phyloP scores from a whole-genome alignment of 345 rosid species.

The Linum usitatissimum region DNA sequence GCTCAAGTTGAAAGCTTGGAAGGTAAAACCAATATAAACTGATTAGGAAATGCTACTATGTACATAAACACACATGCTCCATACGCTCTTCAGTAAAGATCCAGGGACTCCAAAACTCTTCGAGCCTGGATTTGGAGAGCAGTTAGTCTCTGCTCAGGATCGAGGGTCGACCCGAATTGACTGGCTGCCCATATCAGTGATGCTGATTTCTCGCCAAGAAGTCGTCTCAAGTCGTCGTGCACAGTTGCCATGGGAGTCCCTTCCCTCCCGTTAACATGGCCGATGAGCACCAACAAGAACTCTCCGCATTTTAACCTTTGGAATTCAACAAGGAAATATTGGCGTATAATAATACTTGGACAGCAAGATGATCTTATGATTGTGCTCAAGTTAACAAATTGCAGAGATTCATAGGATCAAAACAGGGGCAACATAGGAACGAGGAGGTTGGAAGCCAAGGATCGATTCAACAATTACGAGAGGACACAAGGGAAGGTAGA shows the following conservation, averaged over 20 bases:
- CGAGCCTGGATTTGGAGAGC: conserved; percentile 88
- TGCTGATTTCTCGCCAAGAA: conserved; percentile 88
- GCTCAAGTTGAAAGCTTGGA: no score
- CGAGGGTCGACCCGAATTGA: conserved; percentile 78
- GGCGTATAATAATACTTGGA: not conserved
- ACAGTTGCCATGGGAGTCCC: conserved; percentile 68
- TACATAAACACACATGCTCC: not conserved
- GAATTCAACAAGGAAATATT: not conserved
- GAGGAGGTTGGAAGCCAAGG: no score
- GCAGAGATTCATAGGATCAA: no score
- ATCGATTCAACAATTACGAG: no score
- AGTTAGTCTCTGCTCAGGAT: conserved; percentile 73
- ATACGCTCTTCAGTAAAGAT: conserved; percentile 15
- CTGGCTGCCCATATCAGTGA: conserved; percentile 98
- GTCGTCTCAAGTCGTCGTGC: conserved; percentile 74
- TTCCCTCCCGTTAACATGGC: conserved; percentile 79
- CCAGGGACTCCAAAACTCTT: conserved; percentile 83
- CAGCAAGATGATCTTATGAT: not conserved
- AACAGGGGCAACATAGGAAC: no score
- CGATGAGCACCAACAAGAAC: conserved; percentile 80
- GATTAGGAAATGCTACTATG: not conserved
- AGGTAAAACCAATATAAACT: no score
- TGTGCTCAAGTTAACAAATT: no score
- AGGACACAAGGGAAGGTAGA: no score
- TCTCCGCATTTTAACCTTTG: conserved; percentile 86